phyloP scores from a whole-genome alignment of 1,284 basidiomycete genomes.

The Leucoagaricus sp. region DNA sequence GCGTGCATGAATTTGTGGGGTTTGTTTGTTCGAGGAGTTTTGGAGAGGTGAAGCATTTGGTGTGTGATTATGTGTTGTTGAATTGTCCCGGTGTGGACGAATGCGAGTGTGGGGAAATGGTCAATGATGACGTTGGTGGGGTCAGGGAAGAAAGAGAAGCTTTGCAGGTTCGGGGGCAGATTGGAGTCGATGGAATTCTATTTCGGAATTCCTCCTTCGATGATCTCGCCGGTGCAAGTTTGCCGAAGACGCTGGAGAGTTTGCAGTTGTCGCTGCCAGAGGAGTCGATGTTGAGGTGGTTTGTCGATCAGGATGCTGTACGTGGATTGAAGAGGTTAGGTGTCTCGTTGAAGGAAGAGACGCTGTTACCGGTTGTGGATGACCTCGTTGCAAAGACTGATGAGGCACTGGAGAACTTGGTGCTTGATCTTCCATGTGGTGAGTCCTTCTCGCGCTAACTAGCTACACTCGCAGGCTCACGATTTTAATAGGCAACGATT shows the following conservation, averaged over 20 bases:
- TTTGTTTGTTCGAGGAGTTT: constrained; percentile 1
- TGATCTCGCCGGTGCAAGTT: not conserved
- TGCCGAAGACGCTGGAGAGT: not conserved
- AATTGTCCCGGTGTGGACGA: not conserved
- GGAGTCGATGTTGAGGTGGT: constrained; percentile 8
- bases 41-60: not conserved
- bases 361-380: not conserved
- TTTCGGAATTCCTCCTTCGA: not conserved
- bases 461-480: not conserved
- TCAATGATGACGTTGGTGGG: not conserved
- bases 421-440: constrained; percentile 1
- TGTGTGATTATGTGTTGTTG: constrained; percentile 12
- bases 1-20: constrained; percentile 2
- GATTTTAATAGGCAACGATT: not conserved
- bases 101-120: not conserved
- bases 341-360: not conserved
- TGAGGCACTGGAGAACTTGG: not conserved
- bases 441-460: not conserved
- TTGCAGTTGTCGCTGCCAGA: constrained; percentile 2
- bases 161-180: not conserved
- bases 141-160: not conserved
- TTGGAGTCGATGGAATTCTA: not conserved
- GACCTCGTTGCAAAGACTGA: not conserved
- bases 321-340: constrained; percentile 1
- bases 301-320: not conserved